Percentiles rank a stretch among this genome's conserved stretches.
Conservation (phyloP, 2,329 filamentous ascomycete genomes). For the Fusarium burgessii region DNA sequence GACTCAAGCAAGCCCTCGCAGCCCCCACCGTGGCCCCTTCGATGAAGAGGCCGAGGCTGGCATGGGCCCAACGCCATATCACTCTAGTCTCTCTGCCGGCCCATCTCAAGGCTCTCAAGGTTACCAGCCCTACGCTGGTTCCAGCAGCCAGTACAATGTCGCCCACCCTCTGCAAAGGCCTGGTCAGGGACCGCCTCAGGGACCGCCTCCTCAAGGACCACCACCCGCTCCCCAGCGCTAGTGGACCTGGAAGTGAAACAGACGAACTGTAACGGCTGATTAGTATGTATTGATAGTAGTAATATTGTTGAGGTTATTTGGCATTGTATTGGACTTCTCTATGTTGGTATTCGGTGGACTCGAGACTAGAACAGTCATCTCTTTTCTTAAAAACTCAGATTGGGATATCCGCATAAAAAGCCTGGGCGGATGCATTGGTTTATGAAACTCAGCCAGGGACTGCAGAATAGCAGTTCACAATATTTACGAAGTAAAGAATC, state of each 20-base stretch:
- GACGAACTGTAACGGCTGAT: slow-evolving; percentile 25
- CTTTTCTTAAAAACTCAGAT: slow-evolving; percentile 36
- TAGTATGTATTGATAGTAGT: slow-evolving; percentile 21
- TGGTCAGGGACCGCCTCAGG: slow-evolving; percentile 32
- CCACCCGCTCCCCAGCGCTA: slow-evolving; percentile 45
- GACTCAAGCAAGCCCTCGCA: slow-evolving; percentile 48
- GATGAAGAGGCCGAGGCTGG: slow-evolving; percentile 60
- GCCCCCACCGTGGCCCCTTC: slow-evolving; percentile 52
- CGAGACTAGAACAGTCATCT: slow-evolving; percentile 23
- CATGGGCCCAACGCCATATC: slow-evolving; percentile 49
- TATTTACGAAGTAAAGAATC: slow-evolving; percentile 47
- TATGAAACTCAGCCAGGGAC: slow-evolving; percentile 28
- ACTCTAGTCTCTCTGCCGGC: slow-evolving; percentile 45
- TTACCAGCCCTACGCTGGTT: slow-evolving; percentile 41
- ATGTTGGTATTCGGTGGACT: slow-evolving; percentile 34
- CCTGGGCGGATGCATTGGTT: slow-evolving; percentile 36
- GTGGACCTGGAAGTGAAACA: slow-evolving; percentile 37
- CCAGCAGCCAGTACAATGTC: slow-evolving; percentile 36
- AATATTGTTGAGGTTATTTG: slow-evolving; percentile 18
- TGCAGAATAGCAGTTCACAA: slow-evolving; percentile 31
- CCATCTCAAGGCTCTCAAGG: slow-evolving; percentile 38
- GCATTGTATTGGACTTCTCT: slow-evolving; percentile 20
- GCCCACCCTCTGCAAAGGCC: slow-evolving; percentile 40
- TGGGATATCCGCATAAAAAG: slow-evolving; percentile 26
- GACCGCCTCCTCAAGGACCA: slow-evolving; percentile 45